These are phyloP conservation scores for Aspergillus quadricinctus DNA, from an alignment of 2,329 filamentous ascomycete species.

Conservation along the genomic window DNA sequence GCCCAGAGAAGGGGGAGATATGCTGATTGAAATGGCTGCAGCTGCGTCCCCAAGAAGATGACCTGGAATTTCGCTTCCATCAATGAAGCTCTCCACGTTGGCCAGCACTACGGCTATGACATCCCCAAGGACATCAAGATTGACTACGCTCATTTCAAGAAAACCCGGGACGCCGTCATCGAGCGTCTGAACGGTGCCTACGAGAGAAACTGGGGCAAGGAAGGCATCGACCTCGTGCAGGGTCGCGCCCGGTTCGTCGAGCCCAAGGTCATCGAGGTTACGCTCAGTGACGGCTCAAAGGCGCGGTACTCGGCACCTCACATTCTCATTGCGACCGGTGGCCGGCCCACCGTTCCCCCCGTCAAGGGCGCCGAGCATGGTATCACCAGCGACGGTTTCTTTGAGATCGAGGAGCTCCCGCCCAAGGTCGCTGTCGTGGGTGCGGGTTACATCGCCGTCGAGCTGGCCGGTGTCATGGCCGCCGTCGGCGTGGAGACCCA, in stretches of 20 bases:
- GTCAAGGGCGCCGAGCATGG: conserved; percentile 46
- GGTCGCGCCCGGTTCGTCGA: conserved; percentile 46
- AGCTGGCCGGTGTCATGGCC: conserved; percentile 49
- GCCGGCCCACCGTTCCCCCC: conserved; percentile 41
- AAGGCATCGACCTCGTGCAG: conserved; percentile 49
- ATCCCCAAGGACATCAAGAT: conserved; percentile 40
- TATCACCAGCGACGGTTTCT: conserved; percentile 51
- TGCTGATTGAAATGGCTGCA: conserved; percentile 15
- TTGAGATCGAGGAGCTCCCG: conserved; percentile 48
- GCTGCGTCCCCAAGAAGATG: conserved; percentile 52
- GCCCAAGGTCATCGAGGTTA: conserved; percentile 43
- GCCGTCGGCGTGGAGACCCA: conserved; percentile 48
- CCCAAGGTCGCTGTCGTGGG: conserved; percentile 49
- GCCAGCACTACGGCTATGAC: conserved; percentile 46
- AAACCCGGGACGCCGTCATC: conserved; percentile 44
- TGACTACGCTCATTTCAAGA: conserved; percentile 47
- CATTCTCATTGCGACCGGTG: conserved; percentile 47
- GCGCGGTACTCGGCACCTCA: conserved; percentile 42
- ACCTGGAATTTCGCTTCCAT: conserved; percentile 51
- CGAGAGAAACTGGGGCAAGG: conserved; percentile 47
- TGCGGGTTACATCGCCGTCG: conserved; percentile 50
- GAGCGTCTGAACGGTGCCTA: conserved; percentile 45
- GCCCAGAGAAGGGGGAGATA: not conserved
- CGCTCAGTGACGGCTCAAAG: conserved; percentile 39
- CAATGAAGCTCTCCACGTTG: conserved; percentile 44